Base-by-base conservation (phyloP, 2,329 filamentous ascomycete species). In the Aquanectria penicillioides region DNA sequence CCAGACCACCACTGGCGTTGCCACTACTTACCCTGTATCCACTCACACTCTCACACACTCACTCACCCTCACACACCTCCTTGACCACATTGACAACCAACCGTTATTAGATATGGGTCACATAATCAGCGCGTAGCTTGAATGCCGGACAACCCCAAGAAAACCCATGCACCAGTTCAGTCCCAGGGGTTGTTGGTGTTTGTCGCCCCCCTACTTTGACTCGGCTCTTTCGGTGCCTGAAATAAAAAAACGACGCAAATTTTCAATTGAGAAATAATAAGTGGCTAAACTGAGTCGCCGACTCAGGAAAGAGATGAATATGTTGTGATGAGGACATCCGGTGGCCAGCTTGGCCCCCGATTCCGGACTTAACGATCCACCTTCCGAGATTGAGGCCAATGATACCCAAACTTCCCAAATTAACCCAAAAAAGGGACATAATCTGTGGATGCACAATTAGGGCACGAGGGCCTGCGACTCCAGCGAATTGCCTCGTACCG, bases 401-500 rank as follows among this genome's bases (percentile, higher is more conserved):
- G 40, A 15, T 18, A 37, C 23, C 23, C 28, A 43, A 43, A 34
- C 28, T 25, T 48, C 23, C 41, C 17, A 38, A 54, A 48, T 43
- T 40, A 48, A 34, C 43, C 33, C 38, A 38, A 57, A 57, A 64
- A 52, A 29, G 51, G 44, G 37, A 41, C 41, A 28, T 54, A 38
- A 37, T 50, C 52, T 66, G 70, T 71, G 70, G 68, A 65, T 63
- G 61, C 57, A 62, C 41, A 58, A 60, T 70, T 72, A 72, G 70
- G 70, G 70, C 70, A 72, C 61, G 67, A 67, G 68, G n/a, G 69
- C 61, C 62, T 56, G 62, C 57, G 51, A 55, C 44, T 62, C 40
- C 28, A 61, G 55, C 48, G 40, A 70, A 62, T 44, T 57, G 54
- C 53, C 61, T 64, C 31, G 63, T 69, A 64, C 66, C 63, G 59